Evolutionary conservation across 305 asterid species (phyloP).

Genomic region (Fraxinus dipetala): DNA sequence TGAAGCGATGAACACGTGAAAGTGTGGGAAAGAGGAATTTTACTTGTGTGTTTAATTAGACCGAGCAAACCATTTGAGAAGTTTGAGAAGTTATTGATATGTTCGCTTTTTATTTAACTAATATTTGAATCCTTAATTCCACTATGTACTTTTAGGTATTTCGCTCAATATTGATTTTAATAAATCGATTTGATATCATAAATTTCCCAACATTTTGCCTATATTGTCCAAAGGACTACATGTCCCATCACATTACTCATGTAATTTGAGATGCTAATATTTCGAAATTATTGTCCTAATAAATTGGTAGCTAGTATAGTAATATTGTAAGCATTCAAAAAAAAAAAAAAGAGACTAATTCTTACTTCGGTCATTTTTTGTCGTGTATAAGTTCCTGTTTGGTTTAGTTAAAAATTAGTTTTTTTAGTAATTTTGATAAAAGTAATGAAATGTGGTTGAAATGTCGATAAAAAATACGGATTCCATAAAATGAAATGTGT

Average conservation of each 20-base stretch:
- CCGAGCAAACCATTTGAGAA: too few relatives aligned
- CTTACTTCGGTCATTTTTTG: neutral
- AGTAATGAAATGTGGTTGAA: too few relatives aligned
- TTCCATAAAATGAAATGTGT: too few relatives aligned
- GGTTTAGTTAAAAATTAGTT: neutral
- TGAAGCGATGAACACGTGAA: too few relatives aligned
- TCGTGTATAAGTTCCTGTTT: neutral
- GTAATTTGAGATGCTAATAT: neutral
- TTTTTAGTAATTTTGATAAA: neutral
- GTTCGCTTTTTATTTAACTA: too few relatives aligned
- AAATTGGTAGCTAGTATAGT: neutral
- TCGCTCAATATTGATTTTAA: neutral
- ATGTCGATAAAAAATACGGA: neutral
- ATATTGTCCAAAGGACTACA: neutral
- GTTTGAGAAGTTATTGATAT: too few relatives aligned
- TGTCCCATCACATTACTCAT: neutral
- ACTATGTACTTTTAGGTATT: neutral
- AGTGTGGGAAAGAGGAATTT: too few relatives aligned
- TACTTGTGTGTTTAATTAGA: too few relatives aligned
- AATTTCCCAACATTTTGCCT: neutral
- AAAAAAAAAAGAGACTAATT: neutral
- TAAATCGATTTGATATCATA: neutral
- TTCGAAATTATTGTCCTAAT: neutral
- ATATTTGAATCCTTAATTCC: too few relatives aligned
- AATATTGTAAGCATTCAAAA: neutral